Percentiles rank a stretch among this genome's conserved stretches.
Evolutionary conservation across 169 alveolate genomes (phyloP).

Genomic region (Plasmodium gallinaceum): DNA sequence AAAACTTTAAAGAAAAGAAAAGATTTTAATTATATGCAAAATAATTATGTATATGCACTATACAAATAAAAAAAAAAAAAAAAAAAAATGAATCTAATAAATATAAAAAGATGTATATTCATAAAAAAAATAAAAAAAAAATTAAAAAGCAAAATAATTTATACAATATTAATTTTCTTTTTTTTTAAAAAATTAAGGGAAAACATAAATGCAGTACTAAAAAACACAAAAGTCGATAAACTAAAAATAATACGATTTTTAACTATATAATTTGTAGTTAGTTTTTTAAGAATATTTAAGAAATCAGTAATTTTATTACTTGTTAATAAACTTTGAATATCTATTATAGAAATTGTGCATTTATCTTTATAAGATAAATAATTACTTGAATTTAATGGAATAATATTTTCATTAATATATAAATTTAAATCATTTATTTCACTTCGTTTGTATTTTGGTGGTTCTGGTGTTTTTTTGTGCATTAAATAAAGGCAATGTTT

Average conservation of each 20-base stretch:
- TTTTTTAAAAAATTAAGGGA: slow-evolving; percentile 6
- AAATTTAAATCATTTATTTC: slow-evolving; percentile 60
- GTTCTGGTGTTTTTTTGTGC: slow-evolving; percentile 53
- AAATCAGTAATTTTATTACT: neutral
- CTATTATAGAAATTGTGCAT: slow-evolving; percentile 27
- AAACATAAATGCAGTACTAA: slow-evolving; percentile 48
- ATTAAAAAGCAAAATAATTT: neutral
- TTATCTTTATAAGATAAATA: slow-evolving; percentile 20
- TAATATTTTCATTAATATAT: slow-evolving; percentile 52
- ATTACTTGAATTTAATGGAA: neutral
- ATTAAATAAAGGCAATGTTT: slow-evolving; percentile 66
- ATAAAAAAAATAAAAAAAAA: neutral
- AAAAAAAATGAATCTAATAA: neutral
- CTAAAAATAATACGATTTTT: slow-evolving; percentile 14
- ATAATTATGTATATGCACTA: too few species aligned
- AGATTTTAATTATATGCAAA: too few species aligned
- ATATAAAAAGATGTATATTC: neutral
- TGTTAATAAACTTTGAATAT: slow-evolving; percentile 2
- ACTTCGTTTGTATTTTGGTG: slow-evolving; percentile 31
- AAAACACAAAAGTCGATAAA: slow-evolving; percentile 21
- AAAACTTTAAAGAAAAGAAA: too few species aligned
- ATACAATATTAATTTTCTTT: neutral
- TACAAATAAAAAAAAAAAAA: neutral
- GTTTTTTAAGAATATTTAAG: neutral
- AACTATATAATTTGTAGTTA: neutral